These are phyloP conservation scores for Cyberlindnera amylophila DNA, from an alignment of 805 yeast genomes.

Conservation along the genomic window DNA sequence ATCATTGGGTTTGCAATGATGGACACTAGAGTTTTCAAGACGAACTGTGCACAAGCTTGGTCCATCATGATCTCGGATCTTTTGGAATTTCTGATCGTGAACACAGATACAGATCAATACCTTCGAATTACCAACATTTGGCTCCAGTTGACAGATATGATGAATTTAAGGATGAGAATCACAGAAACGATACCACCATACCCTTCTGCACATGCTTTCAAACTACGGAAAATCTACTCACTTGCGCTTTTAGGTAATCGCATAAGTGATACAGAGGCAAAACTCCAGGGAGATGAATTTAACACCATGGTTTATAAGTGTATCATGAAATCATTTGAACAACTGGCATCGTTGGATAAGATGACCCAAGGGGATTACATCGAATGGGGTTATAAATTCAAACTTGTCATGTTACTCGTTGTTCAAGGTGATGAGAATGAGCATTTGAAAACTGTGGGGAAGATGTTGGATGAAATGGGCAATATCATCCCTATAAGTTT, in stretches of 20 bases:
- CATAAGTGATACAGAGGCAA: not conserved
- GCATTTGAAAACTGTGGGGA: conserved; percentile 3
- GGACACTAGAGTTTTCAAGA: conserved; percentile 10
- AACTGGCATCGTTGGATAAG: not conserved
- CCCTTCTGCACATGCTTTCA: not conserved
- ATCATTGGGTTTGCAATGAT: conserved; percentile 11
- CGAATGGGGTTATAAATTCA: conserved; percentile 9
- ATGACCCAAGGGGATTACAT: conserved; percentile 4
- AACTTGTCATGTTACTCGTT: conserved; percentile 4
- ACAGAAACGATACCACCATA: conserved; percentile 4
- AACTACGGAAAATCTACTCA: conserved; percentile 4
- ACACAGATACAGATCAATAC: not conserved
- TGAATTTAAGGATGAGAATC: conserved; percentile 5
- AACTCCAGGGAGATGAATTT: not conserved
- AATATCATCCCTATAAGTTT: conserved; percentile 9
- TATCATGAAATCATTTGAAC: conserved; percentile 1
- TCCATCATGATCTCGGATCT: not conserved
- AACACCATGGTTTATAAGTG: conserved; percentile 5
- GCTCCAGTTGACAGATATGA: conserved; percentile 6
- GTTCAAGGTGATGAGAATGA: conserved; percentile 3
- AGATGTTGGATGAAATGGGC: too few species aligned
- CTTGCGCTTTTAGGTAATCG: conserved; percentile 1
- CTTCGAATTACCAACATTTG: not conserved
- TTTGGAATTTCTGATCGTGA: not conserved
- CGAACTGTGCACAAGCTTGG: not conserved